Conservation (phyloP, 1,284 basidiomycete genomes). For the Schizophyllum amplum region DNA sequence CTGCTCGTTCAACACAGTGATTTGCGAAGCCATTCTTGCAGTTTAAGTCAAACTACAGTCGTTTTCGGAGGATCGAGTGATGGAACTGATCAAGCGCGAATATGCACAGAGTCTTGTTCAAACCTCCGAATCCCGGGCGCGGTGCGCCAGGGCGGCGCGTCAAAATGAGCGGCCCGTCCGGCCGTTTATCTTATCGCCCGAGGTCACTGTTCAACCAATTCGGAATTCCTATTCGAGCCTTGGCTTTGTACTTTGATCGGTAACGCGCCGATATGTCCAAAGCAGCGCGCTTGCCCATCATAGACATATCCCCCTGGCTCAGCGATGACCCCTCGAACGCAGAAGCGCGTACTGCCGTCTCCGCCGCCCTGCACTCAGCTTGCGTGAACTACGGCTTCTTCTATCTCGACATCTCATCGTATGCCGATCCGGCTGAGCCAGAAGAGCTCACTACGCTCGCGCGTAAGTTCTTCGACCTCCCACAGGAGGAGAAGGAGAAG, state of each 20-base stretch:
- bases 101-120: neutral
- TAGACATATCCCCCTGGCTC: conserved; percentile 50
- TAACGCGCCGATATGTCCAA: neutral
- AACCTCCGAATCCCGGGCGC: neutral
- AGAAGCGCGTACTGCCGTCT: conserved; percentile 35
- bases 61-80: too few species aligned
- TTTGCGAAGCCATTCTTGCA: conserved; percentile 6
- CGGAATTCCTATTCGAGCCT: neutral
- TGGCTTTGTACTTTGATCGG: neutral
- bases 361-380: conserved; percentile 60
- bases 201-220: neutral
- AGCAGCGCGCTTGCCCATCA: conserved; percentile 37
- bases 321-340: conserved; percentile 22
- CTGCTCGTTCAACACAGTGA: neutral
- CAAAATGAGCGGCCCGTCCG: neutral
- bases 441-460: conserved; percentile 58
- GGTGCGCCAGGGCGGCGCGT: neutral
- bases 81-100: too few species aligned
- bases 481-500: conserved; percentile 66
- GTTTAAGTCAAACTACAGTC: too few species aligned
- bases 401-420: conserved; percentile 67
- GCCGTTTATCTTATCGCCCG: too few species aligned
- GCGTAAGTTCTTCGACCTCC: conserved; percentile 62
- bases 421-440: conserved; percentile 48
- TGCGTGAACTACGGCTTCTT: conserved; percentile 81